Base-by-base conservation (phyloP, 331 rosid genomes). In the Cydonia oblonga region DNA sequence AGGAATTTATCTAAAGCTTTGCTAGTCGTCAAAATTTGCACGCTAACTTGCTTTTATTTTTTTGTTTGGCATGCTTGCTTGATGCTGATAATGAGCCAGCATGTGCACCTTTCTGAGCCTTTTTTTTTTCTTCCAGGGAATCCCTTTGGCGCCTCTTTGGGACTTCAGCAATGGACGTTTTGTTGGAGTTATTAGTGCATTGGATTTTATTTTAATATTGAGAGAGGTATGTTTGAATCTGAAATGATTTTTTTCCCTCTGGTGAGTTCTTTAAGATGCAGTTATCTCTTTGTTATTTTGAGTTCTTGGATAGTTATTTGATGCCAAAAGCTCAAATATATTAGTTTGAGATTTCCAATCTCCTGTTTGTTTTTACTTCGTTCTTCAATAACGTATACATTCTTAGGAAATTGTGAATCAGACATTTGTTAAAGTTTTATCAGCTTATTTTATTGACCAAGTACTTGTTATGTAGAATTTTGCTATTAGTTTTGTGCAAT, bases 111-210 rank as follows among this genome's bases (percentile, higher is more conserved):
- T 28, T 77, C 68, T 85, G 61, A 81, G 38, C 74, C 32, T 38
- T 58, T 73, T 29, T 29, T 29, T 29, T 29, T 29, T 29, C 9
- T 82, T 78, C 19, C 87, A 95, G 97, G 99, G 96, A 71, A 88
- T 91, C 74, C 90, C 96, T 68, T 79, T 90, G 80, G 96, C 99
- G 69, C 97, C 99, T 68, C 97, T 95, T 67, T 95, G 97, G 95
- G 96, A 95, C 88, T 81, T 87, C 82, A 14, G 86, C 84, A 88
- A 64, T 81, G 96, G 96, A 53, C 93, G 82, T 76, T 91, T 95
- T 86, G 96, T 95, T 83, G 99, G 99, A 71, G 83, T 95, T 83
- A 96, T 95, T 46, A 91, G 96, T 73, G 97, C 92, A 68, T 78
- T 62, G 81, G 99, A 95, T 84, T 95, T 95, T 88, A 91, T 95